Percentiles rank a stretch among this genome's conserved stretches.
phyloP scores from a whole-genome alignment of 1,139 yeast species.

The Saccharomyces pastorianus region DNA sequence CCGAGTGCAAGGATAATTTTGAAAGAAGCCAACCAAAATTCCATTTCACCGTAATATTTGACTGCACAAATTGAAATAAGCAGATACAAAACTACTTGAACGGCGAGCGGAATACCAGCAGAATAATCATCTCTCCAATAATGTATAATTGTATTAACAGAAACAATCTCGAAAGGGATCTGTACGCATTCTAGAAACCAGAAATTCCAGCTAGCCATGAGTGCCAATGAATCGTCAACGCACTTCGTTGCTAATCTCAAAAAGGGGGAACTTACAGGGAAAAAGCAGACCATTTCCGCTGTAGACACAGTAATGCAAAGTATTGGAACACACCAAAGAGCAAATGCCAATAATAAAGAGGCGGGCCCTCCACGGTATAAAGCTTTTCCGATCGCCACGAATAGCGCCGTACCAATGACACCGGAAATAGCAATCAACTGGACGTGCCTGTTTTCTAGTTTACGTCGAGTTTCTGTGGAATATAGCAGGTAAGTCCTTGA shows the following conservation, averaged over 20 bases:
- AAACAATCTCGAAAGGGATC: constrained; percentile 75
- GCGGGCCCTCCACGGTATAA: constrained; percentile 71
- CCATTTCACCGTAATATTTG: constrained; percentile 64
- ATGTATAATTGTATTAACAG: constrained; percentile 69
- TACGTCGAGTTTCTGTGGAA: constrained; percentile 32
- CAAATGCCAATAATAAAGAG: constrained; percentile 58
- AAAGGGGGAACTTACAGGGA: constrained; percentile 66
- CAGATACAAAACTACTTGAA: constrained; percentile 57
- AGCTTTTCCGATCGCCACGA: constrained; percentile 68
- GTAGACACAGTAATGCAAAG: constrained; percentile 61
- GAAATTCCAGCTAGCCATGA: constrained; percentile 74
- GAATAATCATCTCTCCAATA: constrained; percentile 73
- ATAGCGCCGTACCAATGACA: constrained; percentile 72
- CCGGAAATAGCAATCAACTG: constrained; percentile 81
- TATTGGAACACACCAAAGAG: constrained; percentile 53
- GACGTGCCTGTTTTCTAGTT: constrained; percentile 51
- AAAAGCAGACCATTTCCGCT: constrained; percentile 76
- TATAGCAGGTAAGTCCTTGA: constrained; percentile 12
- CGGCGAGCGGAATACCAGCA: constrained; percentile 53
- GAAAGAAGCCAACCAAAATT: constrained; percentile 71
- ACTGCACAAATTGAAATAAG: constrained; percentile 67
- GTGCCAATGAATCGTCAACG: constrained; percentile 63
- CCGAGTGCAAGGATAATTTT: constrained; percentile 68
- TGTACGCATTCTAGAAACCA: constrained; percentile 69
- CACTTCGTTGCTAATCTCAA: constrained; percentile 48